Base-by-base conservation (phyloP, 2,329 filamentous ascomycete species). In the Setomelanomma holmii region DNA sequence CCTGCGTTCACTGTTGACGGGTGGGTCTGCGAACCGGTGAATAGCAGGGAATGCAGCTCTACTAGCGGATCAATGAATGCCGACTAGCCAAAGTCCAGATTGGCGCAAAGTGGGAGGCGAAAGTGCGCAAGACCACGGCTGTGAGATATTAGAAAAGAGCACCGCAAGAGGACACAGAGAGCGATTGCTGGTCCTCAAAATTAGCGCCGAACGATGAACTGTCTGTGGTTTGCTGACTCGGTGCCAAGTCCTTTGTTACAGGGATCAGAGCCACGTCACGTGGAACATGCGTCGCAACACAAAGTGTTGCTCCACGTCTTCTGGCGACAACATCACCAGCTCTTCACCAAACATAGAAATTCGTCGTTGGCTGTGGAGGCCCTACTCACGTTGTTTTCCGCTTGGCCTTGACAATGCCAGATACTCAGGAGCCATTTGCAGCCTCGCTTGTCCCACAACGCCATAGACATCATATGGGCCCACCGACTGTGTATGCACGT, bases 11-110 rank as follows among this genome's bases (percentile, higher is more conserved):
- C 53, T 56, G 41, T 52, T 45, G 48, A 49, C 58, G 48, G 59
- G 59, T 53, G 52, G 60, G 52, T 46, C 46, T 51, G 43, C 45
- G 42, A 45, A 56, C 49, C 44, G 65, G 49, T 53, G 51, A 53
- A 27, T 51, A 51, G 38, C 36, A 22, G 22, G 36, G 36, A 14
- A 41, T n/a, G 52, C 52, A 58, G 60, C 55, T 45, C 46, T 58
- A 49, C 51, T 67, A 66, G 63, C 49, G 61, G 49, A 39, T 36
- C 40, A 56, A 42, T 47, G 50, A 55, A 45, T 33, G 48, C 49
- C 45, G 36, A 36, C 56, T 58, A 60, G 53, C 42, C 35, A 17
- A 23, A 51, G 56, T 51, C 57, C 55, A 63, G 58, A 48, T 40
- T 49, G 45, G 44, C 33, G 45, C 45, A 21, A 47, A 39, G 33